Evolutionary conservation across 345 rosid genomes (phyloP).

Genomic region (Brassica nigra): DNA sequence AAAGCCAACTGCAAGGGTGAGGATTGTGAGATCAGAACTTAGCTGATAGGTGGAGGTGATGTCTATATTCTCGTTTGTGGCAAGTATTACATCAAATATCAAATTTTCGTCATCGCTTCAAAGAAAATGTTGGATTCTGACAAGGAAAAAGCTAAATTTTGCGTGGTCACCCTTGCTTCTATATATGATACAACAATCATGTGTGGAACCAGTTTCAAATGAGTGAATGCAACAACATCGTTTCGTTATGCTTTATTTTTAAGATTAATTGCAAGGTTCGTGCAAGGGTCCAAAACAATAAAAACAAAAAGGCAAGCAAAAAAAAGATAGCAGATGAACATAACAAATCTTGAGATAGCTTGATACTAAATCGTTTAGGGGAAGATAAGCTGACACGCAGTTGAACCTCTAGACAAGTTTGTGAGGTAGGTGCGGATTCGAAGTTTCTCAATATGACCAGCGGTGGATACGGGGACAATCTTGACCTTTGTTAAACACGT

Average conservation of each 20-base stretch:
- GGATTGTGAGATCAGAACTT: neutral
- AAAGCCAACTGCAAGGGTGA: neutral
- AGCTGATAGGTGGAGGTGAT: neutral
- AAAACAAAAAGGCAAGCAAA: neutral
- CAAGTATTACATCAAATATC: neutral
- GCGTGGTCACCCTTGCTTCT: neutral
- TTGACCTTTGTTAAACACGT: neutral
- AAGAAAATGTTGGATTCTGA: neutral
- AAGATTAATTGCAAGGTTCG: neutral
- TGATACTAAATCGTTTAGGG: neutral
- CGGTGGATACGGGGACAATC: neutral
- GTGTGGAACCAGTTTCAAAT: neutral
- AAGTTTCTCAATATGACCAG: neutral
- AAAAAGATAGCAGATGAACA: neutral
- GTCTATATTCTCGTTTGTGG: neutral
- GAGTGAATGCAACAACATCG: neutral
- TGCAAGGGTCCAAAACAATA: neutral
- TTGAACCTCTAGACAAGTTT: neutral
- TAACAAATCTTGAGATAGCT: neutral
- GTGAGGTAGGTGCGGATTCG: neutral
- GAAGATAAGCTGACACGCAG: neutral
- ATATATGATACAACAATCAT: neutral
- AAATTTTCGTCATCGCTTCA: neutral
- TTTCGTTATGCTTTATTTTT: neutral
- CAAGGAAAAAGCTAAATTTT: neutral